Evolutionary conservation across 805 yeast species (phyloP).

Genomic region (Lipomyces kockii): DNA sequence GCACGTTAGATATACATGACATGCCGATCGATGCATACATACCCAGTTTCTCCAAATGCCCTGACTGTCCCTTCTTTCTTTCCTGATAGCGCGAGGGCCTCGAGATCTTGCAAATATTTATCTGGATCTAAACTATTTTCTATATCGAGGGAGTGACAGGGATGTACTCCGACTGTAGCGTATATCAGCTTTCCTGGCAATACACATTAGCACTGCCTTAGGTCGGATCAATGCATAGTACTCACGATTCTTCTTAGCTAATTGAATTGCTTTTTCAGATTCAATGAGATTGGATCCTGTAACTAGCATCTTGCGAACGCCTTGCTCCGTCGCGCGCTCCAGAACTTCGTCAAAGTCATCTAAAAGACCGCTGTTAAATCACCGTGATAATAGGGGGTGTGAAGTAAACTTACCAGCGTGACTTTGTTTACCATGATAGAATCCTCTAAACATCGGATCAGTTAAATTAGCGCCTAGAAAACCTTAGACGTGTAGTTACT

Average conservation of each 20-base stretch:
- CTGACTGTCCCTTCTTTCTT: conserved; percentile 58
- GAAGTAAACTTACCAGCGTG: conserved; percentile 53
- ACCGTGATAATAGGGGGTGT: not conserved
- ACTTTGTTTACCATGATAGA: conserved; percentile 68
- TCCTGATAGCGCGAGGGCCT: conserved; percentile 56
- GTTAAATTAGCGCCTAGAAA: conserved; percentile 78
- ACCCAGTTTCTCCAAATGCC: conserved; percentile 94
- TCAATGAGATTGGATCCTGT: conserved; percentile 83
- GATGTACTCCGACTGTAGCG: conserved; percentile 94
- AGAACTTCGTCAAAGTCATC: conserved; percentile 68
- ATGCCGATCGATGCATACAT: not conserved
- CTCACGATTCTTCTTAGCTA: conserved; percentile 51
- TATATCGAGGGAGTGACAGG: conserved; percentile 77
- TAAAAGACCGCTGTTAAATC: not conserved
- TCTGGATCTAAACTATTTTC: conserved; percentile 44
- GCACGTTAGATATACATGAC: not conserved
- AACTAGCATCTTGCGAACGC: conserved; percentile 72
- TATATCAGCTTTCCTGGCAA: conserved; percentile 36
- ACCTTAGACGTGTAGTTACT: conserved; percentile 35
- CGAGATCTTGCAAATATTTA: conserved; percentile 55
- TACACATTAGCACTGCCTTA: not conserved
- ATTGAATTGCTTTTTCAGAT: conserved; percentile 60
- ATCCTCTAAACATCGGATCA: conserved; percentile 85
- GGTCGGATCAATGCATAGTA: conserved; percentile 2
- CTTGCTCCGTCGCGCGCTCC: conserved; percentile 63